phyloP scores from a whole-genome alignment of 2,329 filamentous ascomycete species.

The Nothomitra cinnamomea region DNA sequence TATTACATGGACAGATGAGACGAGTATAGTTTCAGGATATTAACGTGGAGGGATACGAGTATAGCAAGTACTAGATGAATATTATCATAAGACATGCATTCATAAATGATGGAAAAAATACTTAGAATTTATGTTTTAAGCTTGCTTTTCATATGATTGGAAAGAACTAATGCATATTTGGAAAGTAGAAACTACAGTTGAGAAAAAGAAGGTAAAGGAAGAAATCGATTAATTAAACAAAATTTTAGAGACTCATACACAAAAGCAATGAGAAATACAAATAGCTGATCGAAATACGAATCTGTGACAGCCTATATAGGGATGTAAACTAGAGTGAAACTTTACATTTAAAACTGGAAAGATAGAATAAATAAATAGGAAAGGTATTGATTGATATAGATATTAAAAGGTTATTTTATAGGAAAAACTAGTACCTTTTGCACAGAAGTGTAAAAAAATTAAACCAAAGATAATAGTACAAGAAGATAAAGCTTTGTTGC shows the following conservation, averaged over 20 bases:
- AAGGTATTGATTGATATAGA: neutral
- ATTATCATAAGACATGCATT: too few relatives aligned
- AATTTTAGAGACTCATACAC: neutral
- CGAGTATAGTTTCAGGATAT: too few relatives aligned
- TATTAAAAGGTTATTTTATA: neutral
- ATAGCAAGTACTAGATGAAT: too few relatives aligned
- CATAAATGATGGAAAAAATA: too few relatives aligned
- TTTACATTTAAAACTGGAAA: neutral
- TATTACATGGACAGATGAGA: too few relatives aligned
- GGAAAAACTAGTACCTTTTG: neutral
- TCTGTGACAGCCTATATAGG: neutral
- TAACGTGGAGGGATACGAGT: too few relatives aligned
- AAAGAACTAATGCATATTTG: too few relatives aligned
- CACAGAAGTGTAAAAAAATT: neutral
- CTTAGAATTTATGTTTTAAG: too few relatives aligned
- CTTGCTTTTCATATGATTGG: too few relatives aligned
- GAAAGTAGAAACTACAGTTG: too few relatives aligned
- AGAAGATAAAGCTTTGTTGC: neutral
- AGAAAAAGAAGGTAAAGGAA: neutral
- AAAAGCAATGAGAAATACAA: neutral
- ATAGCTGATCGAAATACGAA: too few relatives aligned
- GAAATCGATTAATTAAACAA: neutral
- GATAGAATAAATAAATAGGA: neutral
- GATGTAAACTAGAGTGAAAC: neutral
- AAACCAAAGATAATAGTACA: neutral